Base-by-base conservation (phyloP, 2,329 filamentous ascomycete genomes). In the Colletotrichum sublineola region DNA sequence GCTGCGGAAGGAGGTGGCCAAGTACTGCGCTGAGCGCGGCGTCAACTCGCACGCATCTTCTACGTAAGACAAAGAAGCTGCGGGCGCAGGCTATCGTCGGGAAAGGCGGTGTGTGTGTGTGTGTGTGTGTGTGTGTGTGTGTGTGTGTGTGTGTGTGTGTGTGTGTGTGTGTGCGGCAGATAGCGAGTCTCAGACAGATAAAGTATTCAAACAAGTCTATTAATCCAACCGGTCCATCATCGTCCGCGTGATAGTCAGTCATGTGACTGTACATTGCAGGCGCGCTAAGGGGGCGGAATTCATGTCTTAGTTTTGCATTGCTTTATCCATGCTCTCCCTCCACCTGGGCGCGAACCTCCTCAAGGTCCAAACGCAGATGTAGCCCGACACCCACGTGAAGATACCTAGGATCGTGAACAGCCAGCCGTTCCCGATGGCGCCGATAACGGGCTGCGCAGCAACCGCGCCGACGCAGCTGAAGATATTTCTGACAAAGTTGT, bases 401-500 rank as follows among this genome's bases (percentile, higher is more conserved):
- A 90, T 71, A 15, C 82, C 84, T 2, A 87, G 48, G 2, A 76
- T 88, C 0, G 93, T 95, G 75, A 94, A 93, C 0, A 95, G 81
- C 92, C 92, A 95, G 1, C 93, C 94, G 74, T 92, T 89, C 2
- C 93, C 92, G 73, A 95, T 92, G 2, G 86, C 91, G 24, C 86
- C 78, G 66, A 96, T 92, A 67, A 94, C 85, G 0, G 94, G 93
- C 73, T 92, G 88, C 0, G 92, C 89, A 24, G 95, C 88, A 42
- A 95, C 81, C 55, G 88, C 88, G 12, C 92, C 93, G 1, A 94
- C 86, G 73, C 92, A 95, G 62, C 89, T 91, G 76, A 95, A 91
- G 50, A 95, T 93, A 76, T 96, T 96, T 60, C 94, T 85, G 63
- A 94, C 86, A 77, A 96, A 94, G 79, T 96, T 96, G 81, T 96